Evolutionary conservation across 164 flowering plant species (phyloP), one percentile per base, ranked within the genome.

Genomic region (Annona squamosa): DNA sequence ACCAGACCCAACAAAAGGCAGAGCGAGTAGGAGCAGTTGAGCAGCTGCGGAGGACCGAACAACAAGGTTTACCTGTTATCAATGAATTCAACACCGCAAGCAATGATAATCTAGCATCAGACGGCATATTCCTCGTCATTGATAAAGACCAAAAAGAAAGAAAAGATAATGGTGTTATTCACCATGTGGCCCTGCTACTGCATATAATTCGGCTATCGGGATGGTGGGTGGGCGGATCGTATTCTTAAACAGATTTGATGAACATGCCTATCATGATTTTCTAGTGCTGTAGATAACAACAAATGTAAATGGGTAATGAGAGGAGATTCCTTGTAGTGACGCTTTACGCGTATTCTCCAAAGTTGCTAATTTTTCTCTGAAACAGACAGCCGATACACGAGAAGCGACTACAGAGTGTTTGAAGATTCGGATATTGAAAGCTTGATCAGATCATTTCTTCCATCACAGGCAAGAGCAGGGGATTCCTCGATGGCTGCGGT

Each of bases 401-500:
- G 37, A 2, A 37, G 46, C n/a, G 12, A 48, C 17, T 52, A 9
- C 48, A 45, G 75, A 13, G 48, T n/a, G 42, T 17, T 9, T 3
- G 65, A 18, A 19, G 18, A 37, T 48, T 65, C 70, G 4, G 70
- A 64, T 1, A 12, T 48, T 4, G 74, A 46, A 66, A 77, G 78
- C 67, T 66, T 68, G 2, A 45, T 68, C 43, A 2, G 17, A 63
- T 4, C 71, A 5, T 41, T 70, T 71, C 65, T 17, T 26, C 62
- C 59, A 5, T n/a, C 5, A 6, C 76, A 69, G 5, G 68, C 16
- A 42, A 75, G 71, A 46, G 78, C 83, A 6, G 62, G 70, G 59
- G 69, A 69, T 67, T 65, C 70, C 0, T 70, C 75, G 67, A 63
- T 75, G 5, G 64, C 64, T 65, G 80, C 73, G 46, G 71, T 77